Conservation (phyloP, 208 protist species). For the Trypanosoma boissoni region DNA sequence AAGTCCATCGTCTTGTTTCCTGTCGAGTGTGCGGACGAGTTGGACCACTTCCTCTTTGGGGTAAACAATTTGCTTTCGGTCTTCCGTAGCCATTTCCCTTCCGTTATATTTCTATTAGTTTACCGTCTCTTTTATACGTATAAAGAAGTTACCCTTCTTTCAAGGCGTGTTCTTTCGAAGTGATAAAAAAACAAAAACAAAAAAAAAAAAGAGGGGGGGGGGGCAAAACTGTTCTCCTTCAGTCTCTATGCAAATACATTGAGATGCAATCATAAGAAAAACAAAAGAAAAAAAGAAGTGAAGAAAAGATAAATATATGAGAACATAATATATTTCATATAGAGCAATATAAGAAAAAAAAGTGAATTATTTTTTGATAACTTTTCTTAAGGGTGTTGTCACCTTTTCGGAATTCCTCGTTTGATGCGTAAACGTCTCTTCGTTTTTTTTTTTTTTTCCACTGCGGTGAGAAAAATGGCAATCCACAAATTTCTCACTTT, state of each 20-base stretch:
- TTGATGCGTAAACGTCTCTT: too few relatives aligned
- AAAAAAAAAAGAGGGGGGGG: not conserved
- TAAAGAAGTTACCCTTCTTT: too few relatives aligned
- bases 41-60: slow-evolving; percentile 54
- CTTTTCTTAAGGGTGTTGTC: too few relatives aligned
- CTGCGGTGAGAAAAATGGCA: too few relatives aligned
- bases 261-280: not conserved
- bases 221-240: too few relatives aligned
- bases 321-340: slow-evolving; percentile 4
- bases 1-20: slow-evolving; percentile 64
- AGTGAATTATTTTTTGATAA: too few relatives aligned
- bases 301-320: slow-evolving; percentile 1
- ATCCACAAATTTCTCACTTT: too few relatives aligned
- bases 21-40: slow-evolving; percentile 66
- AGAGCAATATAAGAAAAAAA: too few relatives aligned
- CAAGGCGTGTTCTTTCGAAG: too few relatives aligned
- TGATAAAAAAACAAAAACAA: not conserved
- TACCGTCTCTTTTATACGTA: not conserved
- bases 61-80: slow-evolving; percentile 28
- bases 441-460: too few relatives aligned
- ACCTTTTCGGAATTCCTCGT: too few relatives aligned
- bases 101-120: not conserved
- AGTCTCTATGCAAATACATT: too few relatives aligned
- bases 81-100: not conserved
- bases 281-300: slow-evolving; percentile 15